A percentile compares a stretch with the other conserved stretches of the same genome.
phyloP scores from a whole-genome alignment of 1,284 basidiomycete genomes.

The Apiotrichum laibachii region DNA sequence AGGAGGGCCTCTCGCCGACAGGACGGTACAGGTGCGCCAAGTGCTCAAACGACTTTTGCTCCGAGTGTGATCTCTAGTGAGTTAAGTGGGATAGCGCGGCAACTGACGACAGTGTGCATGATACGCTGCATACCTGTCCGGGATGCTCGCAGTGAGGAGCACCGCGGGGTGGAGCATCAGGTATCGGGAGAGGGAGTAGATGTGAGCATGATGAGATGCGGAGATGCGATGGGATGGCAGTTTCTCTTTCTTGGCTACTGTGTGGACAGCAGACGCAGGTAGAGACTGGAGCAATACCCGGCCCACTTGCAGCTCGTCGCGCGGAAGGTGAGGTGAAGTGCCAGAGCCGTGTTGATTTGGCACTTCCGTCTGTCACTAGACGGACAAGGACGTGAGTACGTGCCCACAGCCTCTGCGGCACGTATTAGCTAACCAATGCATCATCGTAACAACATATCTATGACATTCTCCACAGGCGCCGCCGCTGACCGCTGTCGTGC shows the following conservation, averaged over 20 bases:
- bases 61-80: constrained; percentile 68
- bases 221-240: too few relatives aligned
- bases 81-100: background rate
- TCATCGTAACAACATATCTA: background rate
- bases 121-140: constrained; percentile 70
- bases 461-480: constrained; percentile 5
- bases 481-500: too few relatives aligned
- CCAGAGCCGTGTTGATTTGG: too few relatives aligned
- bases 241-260: too few relatives aligned
- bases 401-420: too few relatives aligned
- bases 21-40: constrained; percentile 65
- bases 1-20: constrained; percentile 69
- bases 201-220: too few relatives aligned
- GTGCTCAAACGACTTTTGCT: constrained; percentile 59
- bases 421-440: background rate
- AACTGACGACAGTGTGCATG: constrained; percentile 55
- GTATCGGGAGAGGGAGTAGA: background rate
- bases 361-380: too few relatives aligned
- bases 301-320: too few relatives aligned
- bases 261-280: too few relatives aligned
- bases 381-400: too few relatives aligned
- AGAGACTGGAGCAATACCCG: too few relatives aligned
- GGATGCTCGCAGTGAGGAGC: constrained; percentile 43
- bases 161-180: background rate
- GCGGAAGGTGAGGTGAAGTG: too few relatives aligned